Evolutionary conservation across 2,329 filamentous ascomycete species (phyloP).

Genomic region (Lachnellula arida): DNA sequence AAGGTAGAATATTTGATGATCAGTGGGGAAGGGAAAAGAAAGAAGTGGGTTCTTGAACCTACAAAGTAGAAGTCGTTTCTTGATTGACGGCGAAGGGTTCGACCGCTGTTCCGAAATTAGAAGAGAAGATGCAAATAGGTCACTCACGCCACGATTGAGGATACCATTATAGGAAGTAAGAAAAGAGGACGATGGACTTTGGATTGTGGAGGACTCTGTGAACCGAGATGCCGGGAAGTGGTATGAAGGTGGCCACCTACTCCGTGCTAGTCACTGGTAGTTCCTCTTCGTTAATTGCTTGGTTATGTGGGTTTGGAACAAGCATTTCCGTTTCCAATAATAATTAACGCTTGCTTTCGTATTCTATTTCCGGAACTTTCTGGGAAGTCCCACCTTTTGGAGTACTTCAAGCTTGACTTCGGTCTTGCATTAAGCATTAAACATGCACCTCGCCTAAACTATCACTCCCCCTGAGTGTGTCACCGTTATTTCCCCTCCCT

Average conservation of each 20-base stretch:
- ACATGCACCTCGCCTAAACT: no score
- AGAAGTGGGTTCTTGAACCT: constrained; percentile 8
- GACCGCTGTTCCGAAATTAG: constrained; percentile 7
- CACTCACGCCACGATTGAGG: constrained; percentile 24
- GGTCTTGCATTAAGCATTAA: no score
- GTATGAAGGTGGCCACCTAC: neutral
- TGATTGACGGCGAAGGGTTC: constrained; percentile 24
- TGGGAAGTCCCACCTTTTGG: no score
- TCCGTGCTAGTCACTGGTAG: neutral
- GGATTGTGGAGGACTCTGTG: constrained; percentile 21
- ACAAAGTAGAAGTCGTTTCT: constrained; percentile 16
- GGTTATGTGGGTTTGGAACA: neutral
- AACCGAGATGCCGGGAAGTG: neutral
- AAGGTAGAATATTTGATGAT: constrained; percentile 38
- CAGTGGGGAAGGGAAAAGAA: constrained; percentile 11
- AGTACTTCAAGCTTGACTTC: no score
- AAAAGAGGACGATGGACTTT: constrained; percentile 32
- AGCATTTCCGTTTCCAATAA: neutral
- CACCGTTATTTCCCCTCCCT: no score
- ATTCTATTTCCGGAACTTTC: no score
- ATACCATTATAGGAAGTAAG: constrained; percentile 22
- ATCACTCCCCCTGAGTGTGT: no score
- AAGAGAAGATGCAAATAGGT: constrained; percentile 3
- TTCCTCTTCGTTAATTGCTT: neutral
- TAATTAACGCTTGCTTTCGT: no score